These are phyloP conservation scores for Bipolaris oryzae DNA, from an alignment of 2,329 filamentous ascomycete genomes.

Conservation along the genomic window DNA sequence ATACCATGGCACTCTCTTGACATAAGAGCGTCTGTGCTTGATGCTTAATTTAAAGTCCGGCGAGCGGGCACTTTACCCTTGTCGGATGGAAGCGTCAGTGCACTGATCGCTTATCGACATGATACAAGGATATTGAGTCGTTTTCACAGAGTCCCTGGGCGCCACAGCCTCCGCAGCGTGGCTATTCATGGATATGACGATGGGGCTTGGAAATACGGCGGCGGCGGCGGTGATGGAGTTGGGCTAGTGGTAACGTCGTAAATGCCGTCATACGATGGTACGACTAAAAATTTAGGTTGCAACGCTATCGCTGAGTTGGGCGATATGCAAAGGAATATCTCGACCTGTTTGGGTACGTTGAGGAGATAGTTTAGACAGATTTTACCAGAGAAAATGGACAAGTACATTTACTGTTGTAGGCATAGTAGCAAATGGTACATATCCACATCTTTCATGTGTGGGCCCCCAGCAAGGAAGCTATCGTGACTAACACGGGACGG, in stretches of 20 bases:
- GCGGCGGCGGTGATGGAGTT: not conserved
- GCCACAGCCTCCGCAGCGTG: not conserved
- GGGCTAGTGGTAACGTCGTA: not conserved
- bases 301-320: not conserved
- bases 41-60: conserved; percentile 3
- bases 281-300: not conserved
- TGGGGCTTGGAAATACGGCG: not conserved
- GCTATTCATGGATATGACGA: not conserved
- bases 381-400: not conserved
- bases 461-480: no score
- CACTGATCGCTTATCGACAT: not conserved
- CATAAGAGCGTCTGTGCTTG: conserved; percentile 7
- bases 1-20: conserved; percentile 8
- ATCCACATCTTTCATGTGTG: no score
- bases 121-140: not conserved
- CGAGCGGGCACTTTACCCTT: conserved; percentile 7
- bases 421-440: no score
- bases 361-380: not conserved
- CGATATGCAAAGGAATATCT: not conserved
- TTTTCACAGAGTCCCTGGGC: no score
- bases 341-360: not conserved
- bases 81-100: not conserved
- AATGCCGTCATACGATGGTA: not conserved
- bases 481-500: no score
- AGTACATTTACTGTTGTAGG: no score